Evolutionary conservation across 2,329 filamentous ascomycete genomes (phyloP).

Genomic region (Colletotrichum horii): DNA sequence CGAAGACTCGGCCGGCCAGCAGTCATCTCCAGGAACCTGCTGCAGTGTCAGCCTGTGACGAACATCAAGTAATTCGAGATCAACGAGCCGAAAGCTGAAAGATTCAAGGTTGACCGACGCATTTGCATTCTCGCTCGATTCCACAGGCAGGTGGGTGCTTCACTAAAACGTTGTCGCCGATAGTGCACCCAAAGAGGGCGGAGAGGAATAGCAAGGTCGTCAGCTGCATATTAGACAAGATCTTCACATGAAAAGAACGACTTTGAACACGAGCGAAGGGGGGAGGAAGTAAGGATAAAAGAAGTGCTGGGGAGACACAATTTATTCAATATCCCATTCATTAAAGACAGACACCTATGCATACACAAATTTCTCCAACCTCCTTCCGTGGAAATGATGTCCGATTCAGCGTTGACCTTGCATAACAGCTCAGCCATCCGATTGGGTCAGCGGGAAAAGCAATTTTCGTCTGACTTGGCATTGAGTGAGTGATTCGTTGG

Average conservation of each 20-base stretch:
- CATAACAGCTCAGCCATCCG: background rate
- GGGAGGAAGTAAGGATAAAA: background rate
- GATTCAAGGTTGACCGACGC: background rate
- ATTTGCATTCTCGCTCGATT: background rate
- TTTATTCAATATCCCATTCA: background rate
- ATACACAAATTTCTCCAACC: background rate
- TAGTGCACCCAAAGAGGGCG: background rate
- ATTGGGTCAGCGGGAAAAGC: background rate
- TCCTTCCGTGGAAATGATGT: background rate
- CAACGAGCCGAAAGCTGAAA: background rate
- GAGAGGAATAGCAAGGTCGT: background rate
- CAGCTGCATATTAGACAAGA: background rate
- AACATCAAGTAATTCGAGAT: background rate
- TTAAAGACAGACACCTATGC: background rate
- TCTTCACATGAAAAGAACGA: background rate
- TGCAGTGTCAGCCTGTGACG: background rate
- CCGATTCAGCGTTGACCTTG: background rate
- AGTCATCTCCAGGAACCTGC: slow-evolving; percentile 25
- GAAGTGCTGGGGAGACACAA: background rate
- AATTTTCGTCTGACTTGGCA: background rate
- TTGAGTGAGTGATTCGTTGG: background rate
- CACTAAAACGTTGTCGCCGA: background rate
- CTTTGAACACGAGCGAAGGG: background rate
- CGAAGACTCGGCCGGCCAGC: slow-evolving; percentile 23
- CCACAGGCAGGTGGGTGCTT: background rate